A percentile compares a stretch with the other conserved stretches of the same genome.
These are phyloP conservation scores for Pichia cabralensis DNA, from an alignment of 805 yeast genomes.

Conservation along the genomic window DNA sequence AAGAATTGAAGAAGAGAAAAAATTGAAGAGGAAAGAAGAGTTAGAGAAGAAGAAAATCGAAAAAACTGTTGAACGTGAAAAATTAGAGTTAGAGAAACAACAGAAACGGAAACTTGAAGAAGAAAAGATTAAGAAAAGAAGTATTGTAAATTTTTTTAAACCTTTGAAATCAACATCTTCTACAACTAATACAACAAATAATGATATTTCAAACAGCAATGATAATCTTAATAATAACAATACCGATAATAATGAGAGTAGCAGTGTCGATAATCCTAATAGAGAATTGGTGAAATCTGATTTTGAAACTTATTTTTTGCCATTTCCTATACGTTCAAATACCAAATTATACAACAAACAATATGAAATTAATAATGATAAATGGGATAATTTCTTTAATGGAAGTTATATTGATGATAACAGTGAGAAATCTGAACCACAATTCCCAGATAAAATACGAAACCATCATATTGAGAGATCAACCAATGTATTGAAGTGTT, in stretches of 20 bases:
- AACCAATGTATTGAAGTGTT: constrained; percentile 22
- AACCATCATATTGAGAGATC: constrained; percentile 12
- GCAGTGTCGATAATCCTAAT: too few relatives aligned
- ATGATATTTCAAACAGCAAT: too few relatives aligned
- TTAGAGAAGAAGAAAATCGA: constrained; percentile 10
- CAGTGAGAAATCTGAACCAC: too few relatives aligned
- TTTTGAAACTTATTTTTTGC: constrained; percentile 20
- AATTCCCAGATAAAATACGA: too few relatives aligned
- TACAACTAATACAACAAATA: too few relatives aligned
- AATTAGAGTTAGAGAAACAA: constrained; percentile 20
- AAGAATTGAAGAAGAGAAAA: constrained; percentile 10
- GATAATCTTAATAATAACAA: too few relatives aligned
- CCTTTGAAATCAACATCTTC: too few relatives aligned
- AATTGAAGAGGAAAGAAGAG: constrained; percentile 10
- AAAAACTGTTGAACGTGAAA: constrained; percentile 20
- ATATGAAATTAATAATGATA: neutral
- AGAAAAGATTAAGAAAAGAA: constrained; percentile 18
- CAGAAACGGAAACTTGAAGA: constrained; percentile 19
- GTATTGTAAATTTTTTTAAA: constrained; percentile 27
- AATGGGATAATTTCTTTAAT: constrained; percentile 8
- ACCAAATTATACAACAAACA: constrained; percentile 10
- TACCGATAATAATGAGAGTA: too few relatives aligned
- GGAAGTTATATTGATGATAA: too few relatives aligned
- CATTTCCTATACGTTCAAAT: constrained; percentile 22
- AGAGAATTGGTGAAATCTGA: constrained; percentile 11